Evolutionary conservation across 495 filamentous ascomycete species (phyloP), one percentile per base, ranked within the genome.

Genomic region (Neurospora tetraspora): DNA sequence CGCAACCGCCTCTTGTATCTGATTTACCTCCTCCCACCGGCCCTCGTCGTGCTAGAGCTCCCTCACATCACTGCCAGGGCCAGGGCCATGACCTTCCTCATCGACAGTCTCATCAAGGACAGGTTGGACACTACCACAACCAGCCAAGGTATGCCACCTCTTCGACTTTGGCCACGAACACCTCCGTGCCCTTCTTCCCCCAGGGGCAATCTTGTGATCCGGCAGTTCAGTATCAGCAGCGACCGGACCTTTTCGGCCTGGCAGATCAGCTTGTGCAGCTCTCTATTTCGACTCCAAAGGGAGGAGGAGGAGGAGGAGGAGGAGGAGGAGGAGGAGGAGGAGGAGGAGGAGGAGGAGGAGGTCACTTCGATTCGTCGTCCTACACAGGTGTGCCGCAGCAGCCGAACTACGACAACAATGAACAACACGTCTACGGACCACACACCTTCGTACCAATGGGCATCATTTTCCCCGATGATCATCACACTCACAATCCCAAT

Each of bases 21-120:
- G 38, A 40, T 12, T 31, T 42, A 37, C 27, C 53, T 65, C 40
- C 38, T 43, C 38, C 40, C n/a, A 70, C 72, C 20, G 7, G 74
- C 76, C 12, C 68, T 76, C 14, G 74, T 70, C n/a, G 31, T 65
- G 34, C 68, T 31, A 20, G 34, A 20, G 36, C 36, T 18, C 18
- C 6, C 1, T 43, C n/a, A 1, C n/a, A 69, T 38, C 36, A 31
- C 36, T 40, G 14, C 5, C 68, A 69, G 68, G 0, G 59, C 1
- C 59, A 36, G 59, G 6, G 31, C 34, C 36, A 40, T n/a, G 10
- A 16, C 6, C 2, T 8, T 37, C 34, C 45, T n/a, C 34, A 40
- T 20, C 36, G 16, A 16, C 68, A 69, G 18, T 43, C 14, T 9
- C 68, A 45, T 20, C 68, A 40, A 14, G 68, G 68, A 69, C 68